phyloP scores from a whole-genome alignment of 495 filamentous ascomycete species.

The Penicillium silybi region DNA sequence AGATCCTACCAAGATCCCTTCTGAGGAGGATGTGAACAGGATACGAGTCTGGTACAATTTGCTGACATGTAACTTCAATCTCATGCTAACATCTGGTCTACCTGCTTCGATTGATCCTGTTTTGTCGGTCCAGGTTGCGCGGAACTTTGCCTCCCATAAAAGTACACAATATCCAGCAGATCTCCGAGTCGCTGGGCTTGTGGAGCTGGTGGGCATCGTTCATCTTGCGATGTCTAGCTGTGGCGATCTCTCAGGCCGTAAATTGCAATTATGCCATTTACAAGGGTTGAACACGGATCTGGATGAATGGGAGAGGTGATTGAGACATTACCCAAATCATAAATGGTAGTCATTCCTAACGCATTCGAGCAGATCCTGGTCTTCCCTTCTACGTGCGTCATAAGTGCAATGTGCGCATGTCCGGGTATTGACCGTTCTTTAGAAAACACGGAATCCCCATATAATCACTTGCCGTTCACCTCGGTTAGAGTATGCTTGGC shows the following conservation, averaged over 20 bases:
- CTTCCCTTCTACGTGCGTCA: slow-evolving; percentile 1
- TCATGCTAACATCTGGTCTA: slow-evolving; percentile 18
- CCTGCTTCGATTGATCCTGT: slow-evolving; percentile 13
- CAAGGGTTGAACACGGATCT: slow-evolving; percentile 10
- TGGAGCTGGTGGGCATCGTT: slow-evolving; percentile 15
- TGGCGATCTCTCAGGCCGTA: slow-evolving; percentile 14
- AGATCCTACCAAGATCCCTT: neutral
- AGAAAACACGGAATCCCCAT: slow-evolving; percentile 9
- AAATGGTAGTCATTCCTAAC: no score
- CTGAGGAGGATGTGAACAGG: slow-evolving; percentile 2
- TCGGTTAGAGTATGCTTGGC: slow-evolving; percentile 15
- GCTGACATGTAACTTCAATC: slow-evolving; percentile 17
- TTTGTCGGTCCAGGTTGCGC: slow-evolving; percentile 5
- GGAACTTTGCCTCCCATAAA: slow-evolving; percentile 4
- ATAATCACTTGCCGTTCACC: slow-evolving; percentile 19
- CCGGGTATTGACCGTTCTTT: neutral
- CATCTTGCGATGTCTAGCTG: slow-evolving; percentile 9
- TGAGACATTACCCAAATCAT: no score
- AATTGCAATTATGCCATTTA: slow-evolving; percentile 2
- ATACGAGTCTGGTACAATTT: slow-evolving; percentile 19
- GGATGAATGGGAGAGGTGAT: slow-evolving; percentile 17
- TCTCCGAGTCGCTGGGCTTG: slow-evolving; percentile 10
- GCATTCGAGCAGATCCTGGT: slow-evolving; percentile 6
- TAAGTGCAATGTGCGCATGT: no score
- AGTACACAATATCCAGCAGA: slow-evolving; percentile 8